Base-by-base conservation (phyloP, 345 rosid genomes). In the Moringa oleifera region DNA sequence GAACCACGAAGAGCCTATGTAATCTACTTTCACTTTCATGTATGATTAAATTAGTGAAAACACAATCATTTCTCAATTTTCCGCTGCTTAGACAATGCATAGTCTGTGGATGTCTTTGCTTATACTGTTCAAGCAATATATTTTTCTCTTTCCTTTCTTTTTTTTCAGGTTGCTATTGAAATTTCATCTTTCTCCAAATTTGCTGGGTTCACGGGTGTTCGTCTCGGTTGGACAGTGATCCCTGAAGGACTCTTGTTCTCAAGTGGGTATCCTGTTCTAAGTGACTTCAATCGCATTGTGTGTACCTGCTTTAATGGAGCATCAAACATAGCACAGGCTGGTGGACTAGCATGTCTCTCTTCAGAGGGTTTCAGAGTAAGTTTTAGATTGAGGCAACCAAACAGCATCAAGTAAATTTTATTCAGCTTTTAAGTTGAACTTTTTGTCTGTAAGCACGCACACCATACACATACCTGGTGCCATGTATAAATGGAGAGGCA, bases 181-280 rank as follows among this genome's bases (percentile, higher is more conserved):
- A 54, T 88, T 45, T 88, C 94, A 19, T 91, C 98, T 10, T 88
- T 88, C 73, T 88, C 96, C 53, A 91, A 91, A 64, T 83, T 86
- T 67, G 91, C 91, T 25, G 98, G 96, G 16, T 91, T 91, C 79
- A 88, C 96, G 0, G 98, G 98, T 0, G 91, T 88, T 51, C 83
- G 98, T 15, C 94, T 88, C 22, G 98, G 98, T 46, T 91, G 96
- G 98, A 82, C 90, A 0, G 83, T 88, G 47, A 85, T 91, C 51
- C 94, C 96, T 8, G 77, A 85, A 69, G 94, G 86, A 71, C 88
- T 91, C 36, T 57, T 61, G 7, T 91, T 70, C 61, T 83, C 91
- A 13, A 82, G 74, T 61, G 94, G 94, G 1, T 83, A 77, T 63
- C 94, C 94, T 23, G 68, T 88, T 9, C 77, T 81, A 63, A 75